A percentile compares a stretch with the other conserved stretches of the same genome.
Evolutionary conservation across 2,329 filamentous ascomycete species (phyloP).

Genomic region (Diaporthe ampelina): DNA sequence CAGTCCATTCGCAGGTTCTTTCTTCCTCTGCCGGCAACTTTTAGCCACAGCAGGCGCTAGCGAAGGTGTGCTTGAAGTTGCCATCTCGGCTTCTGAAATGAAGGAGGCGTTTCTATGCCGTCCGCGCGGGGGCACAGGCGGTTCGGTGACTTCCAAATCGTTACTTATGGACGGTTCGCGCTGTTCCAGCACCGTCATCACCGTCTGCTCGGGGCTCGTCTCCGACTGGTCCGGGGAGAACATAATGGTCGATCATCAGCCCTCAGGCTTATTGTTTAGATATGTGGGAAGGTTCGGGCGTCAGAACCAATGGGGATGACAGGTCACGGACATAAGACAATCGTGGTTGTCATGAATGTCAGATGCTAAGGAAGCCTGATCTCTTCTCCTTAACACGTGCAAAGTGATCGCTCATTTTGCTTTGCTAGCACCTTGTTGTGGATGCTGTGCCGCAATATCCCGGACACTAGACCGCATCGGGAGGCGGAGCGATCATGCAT

Average conservation of each 20-base stretch:
- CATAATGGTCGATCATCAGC: not conserved
- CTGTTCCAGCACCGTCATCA: not conserved
- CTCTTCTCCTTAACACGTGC: not conserved
- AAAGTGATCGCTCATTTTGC: not conserved
- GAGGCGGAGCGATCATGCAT: not conserved
- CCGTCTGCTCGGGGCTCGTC: too few species aligned
- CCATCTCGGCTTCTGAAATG: not conserved
- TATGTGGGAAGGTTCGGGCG: not conserved
- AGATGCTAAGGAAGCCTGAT: not conserved
- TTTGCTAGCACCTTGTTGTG: too few species aligned
- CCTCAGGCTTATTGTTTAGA: not conserved
- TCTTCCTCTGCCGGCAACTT: not conserved
- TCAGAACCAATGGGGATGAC: not conserved
- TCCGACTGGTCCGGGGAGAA: not conserved
- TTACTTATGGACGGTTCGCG: not conserved
- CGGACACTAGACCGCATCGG: not conserved
- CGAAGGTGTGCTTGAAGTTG: not conserved
- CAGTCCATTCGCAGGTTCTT: not conserved
- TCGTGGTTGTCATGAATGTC: not conserved
- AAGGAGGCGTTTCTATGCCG: not conserved
- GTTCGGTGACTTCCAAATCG: not conserved
- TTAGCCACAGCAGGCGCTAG: not conserved
- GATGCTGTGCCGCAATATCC: not conserved
- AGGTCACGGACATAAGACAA: not conserved
- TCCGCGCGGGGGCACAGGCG: too few species aligned